Evolutionary conservation across 2,329 filamentous ascomycete genomes (phyloP), one percentile per base, ranked within the genome.

Genomic region (Neoarthrinium moseri): DNA sequence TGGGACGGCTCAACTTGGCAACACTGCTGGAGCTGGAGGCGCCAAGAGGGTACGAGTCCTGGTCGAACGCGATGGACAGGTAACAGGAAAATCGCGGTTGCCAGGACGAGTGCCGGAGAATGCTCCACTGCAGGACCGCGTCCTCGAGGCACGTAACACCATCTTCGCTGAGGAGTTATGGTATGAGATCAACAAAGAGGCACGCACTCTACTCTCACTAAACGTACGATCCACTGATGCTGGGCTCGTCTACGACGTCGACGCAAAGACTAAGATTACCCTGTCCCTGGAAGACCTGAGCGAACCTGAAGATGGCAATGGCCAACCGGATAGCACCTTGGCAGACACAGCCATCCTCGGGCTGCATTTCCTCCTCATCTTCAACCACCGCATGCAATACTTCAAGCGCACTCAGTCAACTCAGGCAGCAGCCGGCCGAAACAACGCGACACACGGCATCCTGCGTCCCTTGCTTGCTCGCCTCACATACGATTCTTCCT

Each of bases 111-210:
- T 81, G 5, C 71, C 74, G 21, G 75, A 81, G 27, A 77, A 85
- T 29, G 73, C 77, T 3, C 72, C 78, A 1, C 70, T 91, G 7
- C 82, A 89, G 53, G 74, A 81, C 23, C 77, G 84, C 8, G 87
- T 95, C 24, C 79, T 85, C 15, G 81, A 88, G 56, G 87, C 89
- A 3, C 78, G 89, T 46, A 87, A 94, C 63, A 89, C 87, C 40
- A 75, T 92, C 17, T 91, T 89, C 56, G 83, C 88, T 22, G 85
- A 91, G 60, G 94, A 99, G 62, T 71, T 99, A 2, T 96, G 91
- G 78, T 84, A 95, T 56, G 94, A 99, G 66, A 74, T 97, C 49
- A 84, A 86, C 43, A 80, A 89, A 15, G 94, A 99, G 67, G 84
- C 87, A 1, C 85, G 91, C 13, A 77, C 77, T 0, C 72, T 96